Percentiles rank a stretch among this genome's conserved stretches.
phyloP scores from a whole-genome alignment of 192 early-diverging fungal genomes.

The Phlyctochytrium arcticum region DNA sequence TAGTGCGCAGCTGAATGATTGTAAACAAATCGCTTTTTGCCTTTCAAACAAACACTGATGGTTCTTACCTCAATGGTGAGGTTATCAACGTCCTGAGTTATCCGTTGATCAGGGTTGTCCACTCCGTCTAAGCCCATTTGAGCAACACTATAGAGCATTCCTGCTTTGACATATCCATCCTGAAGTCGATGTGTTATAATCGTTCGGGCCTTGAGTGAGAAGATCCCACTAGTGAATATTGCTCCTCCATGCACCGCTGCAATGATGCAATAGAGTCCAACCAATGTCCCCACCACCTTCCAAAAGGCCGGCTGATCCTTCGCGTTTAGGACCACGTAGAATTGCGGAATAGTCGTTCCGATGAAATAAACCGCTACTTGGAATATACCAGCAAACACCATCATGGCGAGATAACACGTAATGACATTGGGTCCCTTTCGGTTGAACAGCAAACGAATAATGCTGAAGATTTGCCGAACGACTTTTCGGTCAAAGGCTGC shows the following conservation, averaged over 20 bases:
- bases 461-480: neutral
- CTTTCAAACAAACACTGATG: too few species aligned
- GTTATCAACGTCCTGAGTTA: slow-evolving; percentile 85
- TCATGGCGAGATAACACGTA: slow-evolving; percentile 35
- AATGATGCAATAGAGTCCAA: slow-evolving; percentile 16
- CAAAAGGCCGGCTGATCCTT: slow-evolving; percentile 60
- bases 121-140: neutral
- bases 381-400: slow-evolving; percentile 34
- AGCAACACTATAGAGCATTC: slow-evolving; percentile 3
- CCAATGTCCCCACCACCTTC: slow-evolving; percentile 28
- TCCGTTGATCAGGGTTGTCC: slow-evolving; percentile 69
- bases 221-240: slow-evolving; percentile 57
- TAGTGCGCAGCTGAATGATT: slow-evolving; percentile 43
- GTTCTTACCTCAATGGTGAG: slow-evolving; percentile 54
- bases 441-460: neutral
- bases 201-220: slow-evolving; percentile 59
- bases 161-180: slow-evolving; percentile 42
- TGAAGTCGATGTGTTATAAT: slow-evolving; percentile 64
- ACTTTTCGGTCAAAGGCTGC: neutral
- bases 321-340: slow-evolving; percentile 68
- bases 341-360: slow-evolving; percentile 67
- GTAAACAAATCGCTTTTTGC: neutral
- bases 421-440: neutral
- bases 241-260: slow-evolving; percentile 55
- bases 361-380: slow-evolving; percentile 63